Conservation (phyloP, 768 basidiomycete genomes). For the Tricholoma furcatifolium region DNA sequence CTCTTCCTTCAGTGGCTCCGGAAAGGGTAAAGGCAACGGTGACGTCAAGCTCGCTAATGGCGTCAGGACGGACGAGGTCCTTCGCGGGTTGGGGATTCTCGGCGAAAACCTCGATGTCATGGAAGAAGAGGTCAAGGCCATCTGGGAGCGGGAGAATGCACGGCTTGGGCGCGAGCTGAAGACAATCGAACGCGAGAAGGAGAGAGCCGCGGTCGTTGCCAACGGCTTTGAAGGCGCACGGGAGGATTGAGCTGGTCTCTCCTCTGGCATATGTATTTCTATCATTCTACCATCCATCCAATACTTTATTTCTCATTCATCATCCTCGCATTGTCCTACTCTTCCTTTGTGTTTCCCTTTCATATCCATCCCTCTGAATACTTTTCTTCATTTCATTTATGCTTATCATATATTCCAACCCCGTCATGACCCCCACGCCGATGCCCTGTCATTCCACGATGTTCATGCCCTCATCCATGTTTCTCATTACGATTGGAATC, state of each 20-base stretch:
- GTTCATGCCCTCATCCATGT: slow-evolving; percentile 4
- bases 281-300: slow-evolving; percentile 1
- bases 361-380: slow-evolving; percentile 1
- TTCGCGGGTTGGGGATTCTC: slow-evolving; percentile 64
- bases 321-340: slow-evolving; percentile 8
- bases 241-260: slow-evolving; percentile 15
- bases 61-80: slow-evolving; percentile 64
- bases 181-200: slow-evolving; percentile 22
- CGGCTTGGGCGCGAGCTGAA: slow-evolving; percentile 45
- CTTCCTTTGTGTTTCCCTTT: slow-evolving; percentile 4
- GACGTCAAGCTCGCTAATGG: slow-evolving; percentile 62
- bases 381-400: slow-evolving; percentile 9
- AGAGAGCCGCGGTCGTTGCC: slow-evolving; percentile 6
- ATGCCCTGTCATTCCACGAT: neutral
- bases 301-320: neutral
- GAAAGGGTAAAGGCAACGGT: slow-evolving; percentile 41
- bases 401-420: slow-evolving; percentile 14
- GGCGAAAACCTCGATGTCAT: slow-evolving; percentile 33
- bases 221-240: slow-evolving; percentile 19
- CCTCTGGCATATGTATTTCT: neutral
- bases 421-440: slow-evolving; percentile 11
- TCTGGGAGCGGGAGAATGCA: slow-evolving; percentile 53
- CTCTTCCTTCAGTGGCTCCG: slow-evolving; percentile 31
- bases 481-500: slow-evolving; percentile 11
- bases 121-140: slow-evolving; percentile 50